A percentile compares a stretch with the other conserved stretches of the same genome.
These are phyloP conservation scores for Thraustochytrium sp. DNA, from an alignment of 352 stramenopile species.

Conservation along the genomic window DNA sequence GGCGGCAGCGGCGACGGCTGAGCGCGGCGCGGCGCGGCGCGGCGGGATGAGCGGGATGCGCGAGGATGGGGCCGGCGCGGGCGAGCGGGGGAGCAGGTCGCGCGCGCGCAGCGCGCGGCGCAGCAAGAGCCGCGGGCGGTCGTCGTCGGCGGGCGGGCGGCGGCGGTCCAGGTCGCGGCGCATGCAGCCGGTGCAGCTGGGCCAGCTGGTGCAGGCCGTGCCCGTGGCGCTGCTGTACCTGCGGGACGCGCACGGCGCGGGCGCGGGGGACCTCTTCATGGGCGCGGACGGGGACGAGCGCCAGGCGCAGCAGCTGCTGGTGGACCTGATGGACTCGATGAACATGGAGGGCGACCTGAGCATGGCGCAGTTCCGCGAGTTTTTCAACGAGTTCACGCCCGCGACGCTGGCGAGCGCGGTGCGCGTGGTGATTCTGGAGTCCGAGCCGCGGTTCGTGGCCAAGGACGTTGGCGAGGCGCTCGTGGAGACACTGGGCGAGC, in stretches of 20 bases:
- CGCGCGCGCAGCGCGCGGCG: too few relatives aligned
- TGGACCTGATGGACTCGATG: conserved; percentile 9
- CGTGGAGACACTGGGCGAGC: background rate
- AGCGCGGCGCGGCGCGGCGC: too few relatives aligned
- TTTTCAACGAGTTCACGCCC: background rate
- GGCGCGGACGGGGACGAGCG: background rate
- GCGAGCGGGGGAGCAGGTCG: too few relatives aligned
- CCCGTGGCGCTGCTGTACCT: background rate
- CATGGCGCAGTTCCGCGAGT: background rate
- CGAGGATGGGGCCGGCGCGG: too few relatives aligned
- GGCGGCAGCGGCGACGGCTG: too few relatives aligned
- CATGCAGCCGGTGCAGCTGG: conserved; percentile 6
- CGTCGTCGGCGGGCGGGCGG: background rate
- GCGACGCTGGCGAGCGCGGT: background rate
- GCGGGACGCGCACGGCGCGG: background rate
- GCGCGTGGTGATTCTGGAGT: conserved; percentile 9
- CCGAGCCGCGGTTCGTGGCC: conserved; percentile 20
- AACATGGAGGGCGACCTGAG: conserved; percentile 24
- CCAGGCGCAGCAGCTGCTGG: background rate
- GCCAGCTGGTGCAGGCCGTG: conserved; percentile 10
- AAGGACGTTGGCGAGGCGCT: background rate
- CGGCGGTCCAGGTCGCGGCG: background rate
- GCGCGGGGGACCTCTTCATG: conserved; percentile 11
- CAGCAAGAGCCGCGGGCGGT: too few relatives aligned
- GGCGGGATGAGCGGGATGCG: too few relatives aligned